phyloP scores from a whole-genome alignment of 2,329 filamentous ascomycete species.

The Aspergillus awamori region DNA sequence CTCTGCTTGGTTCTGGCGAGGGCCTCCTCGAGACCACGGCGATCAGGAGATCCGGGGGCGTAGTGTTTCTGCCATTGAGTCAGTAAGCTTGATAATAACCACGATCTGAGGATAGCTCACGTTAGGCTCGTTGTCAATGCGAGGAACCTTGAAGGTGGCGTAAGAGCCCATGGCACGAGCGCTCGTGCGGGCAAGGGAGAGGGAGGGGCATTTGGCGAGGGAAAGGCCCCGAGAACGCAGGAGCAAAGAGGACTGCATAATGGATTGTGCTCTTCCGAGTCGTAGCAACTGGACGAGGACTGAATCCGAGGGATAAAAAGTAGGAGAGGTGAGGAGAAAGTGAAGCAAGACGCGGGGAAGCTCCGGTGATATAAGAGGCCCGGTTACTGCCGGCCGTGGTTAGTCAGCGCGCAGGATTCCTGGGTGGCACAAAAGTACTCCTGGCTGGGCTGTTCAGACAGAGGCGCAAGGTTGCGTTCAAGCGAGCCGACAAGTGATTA shows the following conservation, averaged over 20 bases:
- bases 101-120: conserved; percentile 56
- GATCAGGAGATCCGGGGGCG: conserved; percentile 76
- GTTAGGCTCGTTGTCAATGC: conserved; percentile 91
- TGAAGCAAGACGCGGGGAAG: conserved; percentile 30
- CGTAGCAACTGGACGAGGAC: not conserved
- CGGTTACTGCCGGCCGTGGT: conserved; percentile 12
- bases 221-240: conserved; percentile 32
- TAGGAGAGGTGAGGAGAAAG: conserved; percentile 11
- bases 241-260: conserved; percentile 35
- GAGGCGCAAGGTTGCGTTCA: not conserved
- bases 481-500: not conserved
- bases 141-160: conserved; percentile 84
- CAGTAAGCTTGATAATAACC: conserved; percentile 6
- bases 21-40: conserved; percentile 74
- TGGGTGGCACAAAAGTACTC: not conserved
- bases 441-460: not conserved
- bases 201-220: conserved; percentile 22
- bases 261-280: conserved; percentile 14
- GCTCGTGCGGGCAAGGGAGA: conserved; percentile 24
- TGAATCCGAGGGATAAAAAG: conserved; percentile 9
- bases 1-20: conserved; percentile 69
- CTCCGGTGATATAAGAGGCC: conserved; percentile 19
- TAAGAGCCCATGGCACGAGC: conserved; percentile 57
- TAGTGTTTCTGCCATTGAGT: conserved; percentile 73
- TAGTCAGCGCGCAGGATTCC: conserved; percentile 9